A percentile compares a stretch with the other conserved stretches of the same genome.
phyloP scores from a whole-genome alignment of 805 yeast genomes.

The Kurtzmaniella cleridarum region DNA sequence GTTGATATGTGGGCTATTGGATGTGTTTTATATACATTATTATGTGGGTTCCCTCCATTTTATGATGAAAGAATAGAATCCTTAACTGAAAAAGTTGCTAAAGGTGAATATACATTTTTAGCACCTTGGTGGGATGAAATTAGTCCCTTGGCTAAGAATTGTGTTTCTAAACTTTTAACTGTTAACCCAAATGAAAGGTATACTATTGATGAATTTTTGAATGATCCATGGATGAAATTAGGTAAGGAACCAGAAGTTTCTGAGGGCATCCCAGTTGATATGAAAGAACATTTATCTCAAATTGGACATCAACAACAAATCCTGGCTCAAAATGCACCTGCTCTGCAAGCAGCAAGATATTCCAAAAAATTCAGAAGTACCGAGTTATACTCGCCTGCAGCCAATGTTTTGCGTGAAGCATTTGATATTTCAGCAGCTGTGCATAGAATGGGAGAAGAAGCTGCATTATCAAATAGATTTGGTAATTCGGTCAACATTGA shows the following conservation, averaged over 20 bases:
- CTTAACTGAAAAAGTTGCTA: constrained; percentile 73
- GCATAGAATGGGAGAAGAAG: constrained; percentile 72
- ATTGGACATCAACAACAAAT: background rate
- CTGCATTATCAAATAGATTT: constrained; percentile 25
- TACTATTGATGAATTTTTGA: constrained; percentile 64
- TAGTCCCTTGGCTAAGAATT: constrained; percentile 58
- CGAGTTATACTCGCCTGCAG: constrained; percentile 60
- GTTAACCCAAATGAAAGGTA: constrained; percentile 67
- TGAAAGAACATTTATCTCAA: background rate
- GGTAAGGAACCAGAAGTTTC: background rate
- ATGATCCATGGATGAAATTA: constrained; percentile 66
- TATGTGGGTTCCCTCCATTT: constrained; percentile 98
- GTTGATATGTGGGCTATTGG: constrained; percentile 99
- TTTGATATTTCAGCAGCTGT: constrained; percentile 84
- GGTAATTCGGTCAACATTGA: constrained; percentile 11
- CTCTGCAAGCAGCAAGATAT: constrained; percentile 12
- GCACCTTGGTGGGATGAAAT: constrained; percentile 92
- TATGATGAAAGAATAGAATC: constrained; percentile 77
- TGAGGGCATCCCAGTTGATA: background rate
- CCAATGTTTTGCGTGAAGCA: constrained; percentile 77
- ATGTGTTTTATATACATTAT: constrained; percentile 85
- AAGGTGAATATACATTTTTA: constrained; percentile 69
- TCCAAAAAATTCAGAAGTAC: constrained; percentile 20
- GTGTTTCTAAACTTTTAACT: constrained; percentile 61
- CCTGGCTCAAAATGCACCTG: background rate